phyloP scores from a whole-genome alignment of 2,329 filamentous ascomycete genomes.

The Sporothrix brunneoviolacea region DNA sequence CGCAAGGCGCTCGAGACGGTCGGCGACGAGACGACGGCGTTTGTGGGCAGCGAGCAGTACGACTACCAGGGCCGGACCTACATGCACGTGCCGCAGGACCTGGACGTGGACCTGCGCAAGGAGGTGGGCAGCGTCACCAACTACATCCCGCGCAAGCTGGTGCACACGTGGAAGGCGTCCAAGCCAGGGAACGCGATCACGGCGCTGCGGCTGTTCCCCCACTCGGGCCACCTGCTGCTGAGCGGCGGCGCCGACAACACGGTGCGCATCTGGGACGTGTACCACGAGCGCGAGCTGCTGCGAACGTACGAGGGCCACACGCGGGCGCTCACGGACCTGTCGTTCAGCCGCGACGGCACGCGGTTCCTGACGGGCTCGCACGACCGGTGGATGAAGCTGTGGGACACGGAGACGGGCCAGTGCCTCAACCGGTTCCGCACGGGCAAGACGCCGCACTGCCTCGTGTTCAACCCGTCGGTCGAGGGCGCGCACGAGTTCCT shows the following conservation, averaged over 20 bases:
- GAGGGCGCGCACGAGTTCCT: conserved; percentile 83
- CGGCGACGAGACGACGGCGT: conserved; percentile 74
- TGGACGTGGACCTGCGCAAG: conserved; percentile 79
- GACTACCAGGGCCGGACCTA: conserved; percentile 92
- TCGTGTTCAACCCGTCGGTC: conserved; percentile 81
- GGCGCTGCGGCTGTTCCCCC: conserved; percentile 81
- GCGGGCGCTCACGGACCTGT: conserved; percentile 83
- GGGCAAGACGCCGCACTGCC: conserved; percentile 89
- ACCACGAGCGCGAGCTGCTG: conserved; percentile 80
- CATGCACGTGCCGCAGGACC: conserved; percentile 92
- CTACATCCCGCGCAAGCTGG: conserved; percentile 88
- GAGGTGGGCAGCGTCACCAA: conserved; percentile 76
- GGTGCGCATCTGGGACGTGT: conserved; percentile 91
- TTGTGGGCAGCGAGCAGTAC: conserved; percentile 74
- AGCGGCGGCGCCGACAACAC: conserved; percentile 86
- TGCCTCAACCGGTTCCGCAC: conserved; percentile 86
- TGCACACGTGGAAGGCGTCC: conserved; percentile 84
- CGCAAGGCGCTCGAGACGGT: conserved; percentile 52
- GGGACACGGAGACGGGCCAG: conserved; percentile 92
- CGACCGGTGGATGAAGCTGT: conserved; percentile 93
- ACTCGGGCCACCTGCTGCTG: conserved; percentile 78
- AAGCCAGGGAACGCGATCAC: conserved; percentile 59
- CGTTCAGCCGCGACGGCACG: conserved; percentile 75
- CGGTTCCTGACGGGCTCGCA: conserved; percentile 89
- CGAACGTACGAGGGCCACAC: conserved; percentile 87